Evolutionary conservation across 2,329 filamentous ascomycete genomes (phyloP), one percentile per base, ranked within the genome.

Genomic region (Emergomyces africanus): DNA sequence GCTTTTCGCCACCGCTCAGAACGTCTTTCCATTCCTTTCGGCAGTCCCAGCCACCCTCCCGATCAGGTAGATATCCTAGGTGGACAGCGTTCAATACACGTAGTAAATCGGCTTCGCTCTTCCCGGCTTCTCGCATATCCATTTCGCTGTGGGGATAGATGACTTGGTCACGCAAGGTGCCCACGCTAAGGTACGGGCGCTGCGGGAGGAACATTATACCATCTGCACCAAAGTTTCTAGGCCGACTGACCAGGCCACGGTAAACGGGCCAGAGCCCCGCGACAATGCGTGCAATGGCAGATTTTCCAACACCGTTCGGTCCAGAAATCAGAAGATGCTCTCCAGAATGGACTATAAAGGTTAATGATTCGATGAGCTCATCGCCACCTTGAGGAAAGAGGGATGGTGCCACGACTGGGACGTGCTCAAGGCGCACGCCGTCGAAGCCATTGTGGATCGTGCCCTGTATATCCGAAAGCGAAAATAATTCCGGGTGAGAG

Each of bases 121-220:
- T 85, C 18, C 87, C 84, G 62, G 87, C 86, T 61, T 89, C 85
- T 35, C 84, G 86, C 94, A 99, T 97, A 67, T 99, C 94, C 48
- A 91, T 78, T 70, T 95, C 92, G 6, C 90, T 92, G 67, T 99
- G 90, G 0, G 94, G 94, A 66, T 99, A 99, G 69, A 97, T 96
- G 67, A 99, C 90, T 75, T 99, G 95, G 68, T 99, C 95, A 30
- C 94, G 87, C 10, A 97, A 79, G 1, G 94, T 97, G 41, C 94
- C 94, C 25, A 92, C 88, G 71, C 86, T 92, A 39, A 97, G 82
- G 68, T 97, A 97, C 0, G 92, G 90, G 18, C 92, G 82, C 72
- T 99, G 94, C 0, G 94, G 94, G 12, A 99, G 81, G 75, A 99
- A 97, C 91, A 99, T 97, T 75, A 99, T 95, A 61, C 94, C 94